phyloP scores from a whole-genome alignment of 1,284 basidiomycete species.

The Ustilago sp. region DNA sequence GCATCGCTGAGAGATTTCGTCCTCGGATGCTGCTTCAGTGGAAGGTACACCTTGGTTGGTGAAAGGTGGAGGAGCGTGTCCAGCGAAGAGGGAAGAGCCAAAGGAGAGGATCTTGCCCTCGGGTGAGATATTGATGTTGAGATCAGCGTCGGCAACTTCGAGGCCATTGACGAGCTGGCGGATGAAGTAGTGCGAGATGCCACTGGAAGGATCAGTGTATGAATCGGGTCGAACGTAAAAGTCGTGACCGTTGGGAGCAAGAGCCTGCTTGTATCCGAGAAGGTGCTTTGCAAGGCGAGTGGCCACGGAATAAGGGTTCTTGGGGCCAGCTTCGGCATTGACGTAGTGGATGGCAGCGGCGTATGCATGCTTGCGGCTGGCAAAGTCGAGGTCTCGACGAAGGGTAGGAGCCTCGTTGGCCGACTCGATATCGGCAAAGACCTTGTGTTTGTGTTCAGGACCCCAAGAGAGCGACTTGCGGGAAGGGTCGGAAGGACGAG shows the following conservation, averaged over 20 bases:
- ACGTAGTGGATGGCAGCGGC: conserved; percentile 44
- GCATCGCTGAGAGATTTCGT: conserved; percentile 39
- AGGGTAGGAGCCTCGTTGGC: conserved; percentile 21
- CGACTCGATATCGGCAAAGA: conserved; percentile 42
- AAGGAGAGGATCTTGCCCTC: conserved; percentile 58
- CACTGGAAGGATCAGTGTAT: conserved; percentile 56
- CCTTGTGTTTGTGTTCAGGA: conserved; percentile 51
- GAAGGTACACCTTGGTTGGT: conserved; percentile 44
- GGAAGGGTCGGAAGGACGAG: conserved; percentile 41
- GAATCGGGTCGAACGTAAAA: conserved; percentile 59
- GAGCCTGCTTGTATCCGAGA: conserved; percentile 35
- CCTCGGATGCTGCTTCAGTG: conserved; percentile 20
- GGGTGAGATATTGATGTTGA: conserved; percentile 55
- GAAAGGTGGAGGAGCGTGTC: conserved; percentile 48
- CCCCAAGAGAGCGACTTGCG: conserved; percentile 60
- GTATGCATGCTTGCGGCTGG: conserved; percentile 42
- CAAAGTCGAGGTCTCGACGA: conserved; percentile 23
- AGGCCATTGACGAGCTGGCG: conserved; percentile 60
- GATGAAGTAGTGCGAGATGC: conserved; percentile 56
- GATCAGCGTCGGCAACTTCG: conserved; percentile 56
- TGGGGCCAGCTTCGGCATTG: conserved; percentile 45
- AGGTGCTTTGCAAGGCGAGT: conserved; percentile 49
- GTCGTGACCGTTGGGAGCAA: conserved; percentile 44
- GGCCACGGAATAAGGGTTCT: conserved; percentile 47
- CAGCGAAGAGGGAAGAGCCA: conserved; percentile 55